Conservation (phyloP, 441 rosid genomes). For the Bocquillonia castaneifolia region DNA sequence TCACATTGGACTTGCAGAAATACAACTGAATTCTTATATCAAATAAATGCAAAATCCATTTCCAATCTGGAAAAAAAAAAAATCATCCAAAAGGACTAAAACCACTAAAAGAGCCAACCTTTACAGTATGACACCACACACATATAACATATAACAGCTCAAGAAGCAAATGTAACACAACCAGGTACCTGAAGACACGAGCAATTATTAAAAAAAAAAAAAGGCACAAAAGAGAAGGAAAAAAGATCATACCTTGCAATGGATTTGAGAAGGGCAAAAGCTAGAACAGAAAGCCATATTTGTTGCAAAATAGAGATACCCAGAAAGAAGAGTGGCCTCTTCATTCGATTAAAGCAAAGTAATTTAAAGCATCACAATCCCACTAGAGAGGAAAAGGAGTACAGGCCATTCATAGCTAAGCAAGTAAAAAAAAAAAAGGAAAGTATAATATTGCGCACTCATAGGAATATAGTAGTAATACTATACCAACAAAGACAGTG, state of each 20-base stretch:
- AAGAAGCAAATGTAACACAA: neutral
- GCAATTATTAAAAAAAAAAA: neutral
- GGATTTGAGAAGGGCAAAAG: slow-evolving; percentile 37
- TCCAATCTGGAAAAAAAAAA: neutral
- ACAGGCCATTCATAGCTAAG: slow-evolving; percentile 9
- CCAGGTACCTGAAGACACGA: neutral
- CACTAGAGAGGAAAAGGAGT: slow-evolving; percentile 19
- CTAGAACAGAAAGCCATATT: slow-evolving; percentile 53
- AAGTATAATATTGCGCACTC: slow-evolving; percentile 5
- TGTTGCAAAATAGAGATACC: slow-evolving; percentile 25
- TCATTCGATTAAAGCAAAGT: slow-evolving; percentile 36
- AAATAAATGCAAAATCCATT: neutral
- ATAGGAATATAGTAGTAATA: neutral
- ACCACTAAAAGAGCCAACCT: too few relatives aligned
- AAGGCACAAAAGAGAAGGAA: slow-evolving; percentile 8
- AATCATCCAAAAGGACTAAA: too few relatives aligned
- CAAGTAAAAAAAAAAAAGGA: slow-evolving; percentile 18
- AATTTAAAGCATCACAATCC: slow-evolving; percentile 11
- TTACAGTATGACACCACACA: neutral
- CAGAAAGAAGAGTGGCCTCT: slow-evolving; percentile 28
- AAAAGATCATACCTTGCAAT: slow-evolving; percentile 37
- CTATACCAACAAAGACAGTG: neutral
- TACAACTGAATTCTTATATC: neutral
- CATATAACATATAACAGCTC: neutral
- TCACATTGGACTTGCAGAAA: slow-evolving; percentile 15